These are phyloP conservation scores for Candida khao-thaluensis DNA, from an alignment of 805 yeast species.

Conservation along the genomic window DNA sequence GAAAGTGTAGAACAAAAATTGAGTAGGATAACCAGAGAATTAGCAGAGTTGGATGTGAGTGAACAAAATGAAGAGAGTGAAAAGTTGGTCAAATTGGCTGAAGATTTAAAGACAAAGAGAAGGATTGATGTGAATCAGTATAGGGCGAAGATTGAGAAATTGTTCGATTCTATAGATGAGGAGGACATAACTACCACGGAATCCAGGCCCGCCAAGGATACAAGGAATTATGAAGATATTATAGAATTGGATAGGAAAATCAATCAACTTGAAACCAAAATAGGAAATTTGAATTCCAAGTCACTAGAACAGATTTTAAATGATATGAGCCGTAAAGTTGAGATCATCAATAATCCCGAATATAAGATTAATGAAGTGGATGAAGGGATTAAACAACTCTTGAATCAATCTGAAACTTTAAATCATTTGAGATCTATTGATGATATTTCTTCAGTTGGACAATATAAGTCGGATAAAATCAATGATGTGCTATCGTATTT, in stretches of 20 bases:
- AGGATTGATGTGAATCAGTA: constrained; percentile 6
- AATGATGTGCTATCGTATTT: constrained; percentile 25
- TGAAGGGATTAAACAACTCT: constrained; percentile 23
- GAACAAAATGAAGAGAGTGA: constrained; percentile 9
- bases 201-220: not conserved
- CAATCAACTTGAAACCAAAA: constrained; percentile 7
- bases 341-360: constrained; percentile 36
- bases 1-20: constrained; percentile 42
- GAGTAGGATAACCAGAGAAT: constrained; percentile 37
- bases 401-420: constrained; percentile 26
- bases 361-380: constrained; percentile 25
- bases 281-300: constrained; percentile 8
- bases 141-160: constrained; percentile 6
- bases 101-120: constrained; percentile 7
- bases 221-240: not conserved
- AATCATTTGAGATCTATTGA: constrained; percentile 2
- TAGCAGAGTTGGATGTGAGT: constrained; percentile 23
- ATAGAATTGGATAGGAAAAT: constrained; percentile 13
- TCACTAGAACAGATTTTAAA: constrained; percentile 27
- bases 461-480: constrained; percentile 19
- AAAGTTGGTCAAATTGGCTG: constrained; percentile 11
- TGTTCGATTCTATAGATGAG: constrained; percentile 11
- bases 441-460: not conserved
- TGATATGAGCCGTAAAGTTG: constrained; percentile 33
- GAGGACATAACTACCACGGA: not conserved